Evolutionary conservation across 2,329 filamentous ascomycete genomes (phyloP), one percentile per base, ranked within the genome.

Genomic region (Conoideocrella luteorostrata): DNA sequence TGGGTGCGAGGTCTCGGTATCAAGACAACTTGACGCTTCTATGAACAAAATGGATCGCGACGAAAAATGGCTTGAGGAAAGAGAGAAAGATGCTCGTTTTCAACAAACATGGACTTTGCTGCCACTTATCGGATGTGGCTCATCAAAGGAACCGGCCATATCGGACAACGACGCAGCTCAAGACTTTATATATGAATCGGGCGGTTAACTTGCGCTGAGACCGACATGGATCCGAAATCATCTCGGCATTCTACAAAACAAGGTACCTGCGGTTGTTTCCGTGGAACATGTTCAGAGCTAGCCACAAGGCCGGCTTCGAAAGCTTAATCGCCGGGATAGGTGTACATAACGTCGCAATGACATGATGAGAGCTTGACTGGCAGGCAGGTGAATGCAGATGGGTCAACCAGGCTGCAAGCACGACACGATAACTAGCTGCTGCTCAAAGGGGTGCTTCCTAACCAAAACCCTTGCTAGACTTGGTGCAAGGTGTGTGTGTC

Each of bases 231-330:
- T 35, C 23, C 32, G 22, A 21, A 32, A 21, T 41, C 40, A 17
- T 41, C 39, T 39, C 43, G 46, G 38, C 43, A 44, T 41, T 39
- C 23, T 41, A 41, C 40, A 39, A 33, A 17, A n/a, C 28, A 26
- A 24, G 33, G 26, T 37, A 22, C 22, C 13, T 36, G 15, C 43
- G 23, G 35, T 44, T 46, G 45, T 41, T 40, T 44, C 45, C 39
- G 47, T 46, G 45, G 24, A 44, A 43, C 36, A 36, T 11, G 38
- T 36, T 37, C 40, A 22, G 24, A 35, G n/a, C 17, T 30, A 41
- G 39, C 30, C 34, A 43, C 33, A 41, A 40, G 30, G 29, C 4
- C 24, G 22, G 44, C 15, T 13, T 42, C 21, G 33, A 21, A 45
- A 30, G 46, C 28, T 20, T 18, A 22, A 24, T 43, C 22, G 45